Base-by-base conservation (phyloP, 2,329 filamentous ascomycete species). In the Fusarium staphyleae region DNA sequence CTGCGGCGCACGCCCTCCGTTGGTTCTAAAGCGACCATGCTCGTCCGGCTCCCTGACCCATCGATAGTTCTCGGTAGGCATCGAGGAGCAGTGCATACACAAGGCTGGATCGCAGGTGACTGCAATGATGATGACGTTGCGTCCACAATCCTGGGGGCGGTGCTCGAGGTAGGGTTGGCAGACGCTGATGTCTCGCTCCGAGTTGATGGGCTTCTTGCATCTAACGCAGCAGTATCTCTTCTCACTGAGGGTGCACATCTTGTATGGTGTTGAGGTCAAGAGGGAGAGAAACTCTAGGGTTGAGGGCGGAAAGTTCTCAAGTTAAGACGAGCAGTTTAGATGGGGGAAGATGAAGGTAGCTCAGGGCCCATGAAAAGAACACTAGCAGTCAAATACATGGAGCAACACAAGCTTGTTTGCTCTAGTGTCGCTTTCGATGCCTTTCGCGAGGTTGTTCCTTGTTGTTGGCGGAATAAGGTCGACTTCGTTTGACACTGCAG, bases 81-180 rank as follows among this genome's bases (percentile, higher is more conserved):
- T 22, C 3, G 10, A 6, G 34, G 34, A 22, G 32, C 43, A 46
- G 22, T 16, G n/a, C 32, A 46, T 12, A 13, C 43, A 46, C 13
- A 46, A 33, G 22, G 43, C 43, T 3, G 43, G 43, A 9, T 46
- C 43, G 43, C 43, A 36, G 8, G 15, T 5, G 33, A 36, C 32
- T 22, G 24, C 6, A 14, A 29, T 14, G 22, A 34, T n/a, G 22
- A 29, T 19, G 34, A 47, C 14, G 33, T 2, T 6, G 11, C 13
- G 22, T 13, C 15, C 16, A 24, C 32, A 46, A 14, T 19, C 22
- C 34, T 34, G 5, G 5, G 3, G 8, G 12, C 15, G 16, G 13
- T 10, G 6, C n/a, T 11, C 15, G 4, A 6, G 6, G 10, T 12
- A 29, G 14, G 4, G 9, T 4, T 12, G 4, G 22, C 29, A 26